phyloP scores from a whole-genome alignment of 495 filamentous ascomycete genomes.

The Jackrogersella minutella region DNA sequence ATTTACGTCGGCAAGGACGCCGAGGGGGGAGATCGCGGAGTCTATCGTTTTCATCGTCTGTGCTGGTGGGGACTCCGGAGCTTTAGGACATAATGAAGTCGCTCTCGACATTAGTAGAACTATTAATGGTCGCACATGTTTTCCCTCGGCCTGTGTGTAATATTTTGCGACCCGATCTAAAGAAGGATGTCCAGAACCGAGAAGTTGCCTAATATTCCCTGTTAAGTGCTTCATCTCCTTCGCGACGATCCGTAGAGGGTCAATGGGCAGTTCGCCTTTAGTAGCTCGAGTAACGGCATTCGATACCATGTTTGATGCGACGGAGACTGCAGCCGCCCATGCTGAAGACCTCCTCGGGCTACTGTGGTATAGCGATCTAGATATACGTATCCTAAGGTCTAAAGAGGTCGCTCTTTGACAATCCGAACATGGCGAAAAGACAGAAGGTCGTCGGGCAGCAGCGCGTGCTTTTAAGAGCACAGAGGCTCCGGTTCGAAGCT shows the following conservation, averaged over 20 bases:
- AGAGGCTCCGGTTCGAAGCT: slow-evolving; percentile 51
- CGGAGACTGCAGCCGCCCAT: slow-evolving; percentile 71
- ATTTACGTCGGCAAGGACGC: slow-evolving; percentile 83
- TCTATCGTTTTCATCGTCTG: slow-evolving; percentile 65
- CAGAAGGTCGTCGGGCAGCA: slow-evolving; percentile 27
- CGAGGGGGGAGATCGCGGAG: slow-evolving; percentile 75
- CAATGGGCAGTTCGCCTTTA: slow-evolving; percentile 68
- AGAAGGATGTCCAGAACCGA: slow-evolving; percentile 91
- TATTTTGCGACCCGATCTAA: slow-evolving; percentile 97
- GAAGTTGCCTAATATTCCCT: slow-evolving; percentile 84
- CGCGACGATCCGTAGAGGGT: slow-evolving; percentile 81
- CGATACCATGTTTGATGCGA: slow-evolving; percentile 77
- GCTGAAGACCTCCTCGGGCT: slow-evolving; percentile 51
- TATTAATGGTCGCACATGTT: slow-evolving; percentile 93
- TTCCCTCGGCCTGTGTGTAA: slow-evolving; percentile 96
- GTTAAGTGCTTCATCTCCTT: slow-evolving; percentile 96
- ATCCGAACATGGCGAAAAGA: slow-evolving; percentile 47
- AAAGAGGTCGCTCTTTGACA: slow-evolving; percentile 46
- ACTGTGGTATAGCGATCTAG: slow-evolving; percentile 51
- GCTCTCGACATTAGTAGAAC: slow-evolving; percentile 96
- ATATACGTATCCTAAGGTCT: slow-evolving; percentile 45
- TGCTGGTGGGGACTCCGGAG: slow-evolving; percentile 50
- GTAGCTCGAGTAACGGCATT: slow-evolving; percentile 69
- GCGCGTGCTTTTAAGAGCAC: slow-evolving; percentile 45
- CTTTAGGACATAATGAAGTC: slow-evolving; percentile 79